These are phyloP conservation scores for Tagetes patula DNA, from an alignment of 129 eudicot genomes.

Conservation along the genomic window DNA sequence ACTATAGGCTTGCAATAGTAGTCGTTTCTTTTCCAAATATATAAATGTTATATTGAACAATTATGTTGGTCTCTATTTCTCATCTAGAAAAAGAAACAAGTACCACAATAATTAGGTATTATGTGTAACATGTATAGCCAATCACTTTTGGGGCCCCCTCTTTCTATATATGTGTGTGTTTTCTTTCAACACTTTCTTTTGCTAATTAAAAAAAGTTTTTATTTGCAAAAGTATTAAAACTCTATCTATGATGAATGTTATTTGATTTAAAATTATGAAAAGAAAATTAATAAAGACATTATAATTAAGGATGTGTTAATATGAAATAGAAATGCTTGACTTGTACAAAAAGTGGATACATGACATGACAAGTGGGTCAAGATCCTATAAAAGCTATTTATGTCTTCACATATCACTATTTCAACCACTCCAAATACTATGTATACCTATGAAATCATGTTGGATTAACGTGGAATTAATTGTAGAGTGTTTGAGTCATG, in stretches of 20 bases:
- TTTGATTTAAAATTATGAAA: too few relatives aligned
- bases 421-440: not conserved
- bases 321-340: not conserved
- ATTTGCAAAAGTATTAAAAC: too few relatives aligned
- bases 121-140: not conserved
- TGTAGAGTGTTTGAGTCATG: too few relatives aligned
- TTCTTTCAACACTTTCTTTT: not conserved
- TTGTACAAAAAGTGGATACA: not conserved
- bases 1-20: not conserved
- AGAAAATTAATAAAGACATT: not conserved
- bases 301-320: not conserved
- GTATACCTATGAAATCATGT: not conserved
- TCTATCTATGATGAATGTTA: too few relatives aligned
- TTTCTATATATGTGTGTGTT: too few relatives aligned
- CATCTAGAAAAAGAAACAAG: constrained; percentile 13
- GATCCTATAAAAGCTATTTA: constrained; percentile 6
- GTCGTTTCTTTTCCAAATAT: constrained; percentile 5
- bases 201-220: too few relatives aligned
- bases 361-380: not conserved
- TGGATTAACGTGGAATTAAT: not conserved
- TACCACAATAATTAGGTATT: constrained; percentile 14
- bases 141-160: constrained; percentile 16
- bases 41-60: not conserved
- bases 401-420: not conserved
- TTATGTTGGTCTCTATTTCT: not conserved